Base-by-base conservation (phyloP, 495 filamentous ascomycete genomes). In the Parathielavia appendiculata region DNA sequence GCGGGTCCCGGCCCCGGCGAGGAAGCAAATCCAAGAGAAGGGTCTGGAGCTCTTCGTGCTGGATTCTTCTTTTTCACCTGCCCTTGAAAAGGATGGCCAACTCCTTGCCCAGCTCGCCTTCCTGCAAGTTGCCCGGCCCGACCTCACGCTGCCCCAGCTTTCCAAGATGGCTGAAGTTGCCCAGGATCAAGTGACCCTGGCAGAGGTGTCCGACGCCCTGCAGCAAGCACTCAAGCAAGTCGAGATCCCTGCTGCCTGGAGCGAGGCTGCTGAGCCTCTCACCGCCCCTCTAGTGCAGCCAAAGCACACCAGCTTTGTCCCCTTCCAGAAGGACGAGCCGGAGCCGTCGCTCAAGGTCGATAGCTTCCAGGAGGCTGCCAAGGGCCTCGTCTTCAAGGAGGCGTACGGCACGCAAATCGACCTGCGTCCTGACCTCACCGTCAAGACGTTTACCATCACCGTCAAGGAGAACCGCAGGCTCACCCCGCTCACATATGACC, bases 391-490 rank as follows among this genome's bases (percentile, higher is more conserved):
- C 10, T 98, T 98, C 84, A 96, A 92, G 76, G 95, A 98, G 76
- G 93, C 91, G 12, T 96, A 90, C 63, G 83, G 79, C 48, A 92
- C 88, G 19, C 77, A 83, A 65, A 75, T 75, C 57, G 77, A 78
- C 40, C 84, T 97, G 19, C 87, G 93, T 14, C 93, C 93, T 44
- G 93, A 98, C 66, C 74, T 95, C 30, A 74, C 85, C 5, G 81
- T 88, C 66, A 89, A 96, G 81, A 97, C 92, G 5, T 86, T 80
- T 69, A 88, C 90, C 36, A 85, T 96, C 49, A 85, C 85, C 58
- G 93, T 98, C 70, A 88, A 95, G 77, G 95, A 96, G 76, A 96
- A 96, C 74, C 87, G 92, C 56, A 82, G 93, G 45, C 81, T 98
- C 46, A 98, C 93, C 0, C 93, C 93, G 19, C 65, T 72, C 46